Evolutionary conservation across 108 stramenopile genomes (phyloP).

Genomic region (Parietichytrium sp.): DNA sequence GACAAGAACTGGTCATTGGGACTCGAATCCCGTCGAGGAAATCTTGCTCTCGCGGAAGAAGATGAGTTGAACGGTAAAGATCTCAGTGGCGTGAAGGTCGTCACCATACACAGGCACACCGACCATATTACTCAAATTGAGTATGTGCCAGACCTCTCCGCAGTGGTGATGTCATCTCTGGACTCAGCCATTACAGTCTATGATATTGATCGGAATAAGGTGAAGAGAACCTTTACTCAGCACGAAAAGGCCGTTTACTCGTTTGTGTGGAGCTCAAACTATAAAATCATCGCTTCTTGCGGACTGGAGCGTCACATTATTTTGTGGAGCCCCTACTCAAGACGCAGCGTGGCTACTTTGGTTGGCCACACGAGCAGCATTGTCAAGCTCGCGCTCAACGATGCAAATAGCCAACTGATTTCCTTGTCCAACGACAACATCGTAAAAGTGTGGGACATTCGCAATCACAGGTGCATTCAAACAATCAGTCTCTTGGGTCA

Average conservation of each 20-base stretch:
- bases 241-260: slow-evolving; percentile 51
- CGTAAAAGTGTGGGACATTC: slow-evolving; percentile 43
- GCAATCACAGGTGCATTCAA: slow-evolving; percentile 34
- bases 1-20: too few species aligned
- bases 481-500: not conserved
- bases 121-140: slow-evolving; percentile 36
- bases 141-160: slow-evolving; percentile 39
- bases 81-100: too few species aligned
- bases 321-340: slow-evolving; percentile 43
- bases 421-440: slow-evolving; percentile 27
- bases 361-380: slow-evolving; percentile 37
- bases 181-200: slow-evolving; percentile 47
- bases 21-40: too few species aligned
- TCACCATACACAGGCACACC: not conserved
- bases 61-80: too few species aligned
- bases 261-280: slow-evolving; percentile 40
- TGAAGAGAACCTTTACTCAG: slow-evolving; percentile 42
- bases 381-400: slow-evolving; percentile 5
- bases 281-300: slow-evolving; percentile 40
- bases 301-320: slow-evolving; percentile 35
- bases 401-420: slow-evolving; percentile 28
- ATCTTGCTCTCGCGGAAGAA: too few species aligned
- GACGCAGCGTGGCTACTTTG: not conserved
- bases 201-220: slow-evolving; percentile 43
- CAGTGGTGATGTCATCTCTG: slow-evolving; percentile 43